Evolutionary conservation across 129 eudicot genomes (phyloP).

Genomic region (Arctium lappa): DNA sequence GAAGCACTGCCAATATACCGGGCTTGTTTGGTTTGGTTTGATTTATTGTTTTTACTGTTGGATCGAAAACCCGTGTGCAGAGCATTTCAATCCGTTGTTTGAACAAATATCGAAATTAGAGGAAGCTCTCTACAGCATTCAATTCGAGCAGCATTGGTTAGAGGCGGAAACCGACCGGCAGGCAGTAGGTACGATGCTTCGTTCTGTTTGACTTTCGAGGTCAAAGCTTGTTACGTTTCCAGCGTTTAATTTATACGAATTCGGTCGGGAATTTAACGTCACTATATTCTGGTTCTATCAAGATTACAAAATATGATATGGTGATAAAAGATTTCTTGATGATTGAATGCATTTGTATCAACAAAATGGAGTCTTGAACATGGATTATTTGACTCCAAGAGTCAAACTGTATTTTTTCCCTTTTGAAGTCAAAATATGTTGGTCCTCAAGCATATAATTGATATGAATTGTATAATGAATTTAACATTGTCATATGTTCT

Average conservation of each 20-base stretch:
- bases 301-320: background rate
- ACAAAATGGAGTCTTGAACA: background rate
- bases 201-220: constrained; percentile 8
- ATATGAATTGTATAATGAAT: background rate
- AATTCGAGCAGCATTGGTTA: constrained; percentile 95
- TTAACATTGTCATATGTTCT: background rate
- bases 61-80: constrained; percentile 32
- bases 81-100: constrained; percentile 76
- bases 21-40: background rate
- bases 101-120: constrained; percentile 79
- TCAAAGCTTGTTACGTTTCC: background rate
- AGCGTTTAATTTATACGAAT: background rate
- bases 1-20: background rate
- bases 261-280: background rate
- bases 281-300: background rate
- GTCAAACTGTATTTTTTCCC: background rate
- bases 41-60: background rate
- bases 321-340: background rate
- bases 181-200: constrained; percentile 50
- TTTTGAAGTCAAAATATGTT: background rate
- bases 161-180: constrained; percentile 95
- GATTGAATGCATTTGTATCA: background rate
- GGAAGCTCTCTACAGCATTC: constrained; percentile 92
- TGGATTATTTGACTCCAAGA: constrained; percentile 1
- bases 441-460: background rate